Conservation (phyloP, 495 filamentous ascomycete species). For the Penicillium soppii region DNA sequence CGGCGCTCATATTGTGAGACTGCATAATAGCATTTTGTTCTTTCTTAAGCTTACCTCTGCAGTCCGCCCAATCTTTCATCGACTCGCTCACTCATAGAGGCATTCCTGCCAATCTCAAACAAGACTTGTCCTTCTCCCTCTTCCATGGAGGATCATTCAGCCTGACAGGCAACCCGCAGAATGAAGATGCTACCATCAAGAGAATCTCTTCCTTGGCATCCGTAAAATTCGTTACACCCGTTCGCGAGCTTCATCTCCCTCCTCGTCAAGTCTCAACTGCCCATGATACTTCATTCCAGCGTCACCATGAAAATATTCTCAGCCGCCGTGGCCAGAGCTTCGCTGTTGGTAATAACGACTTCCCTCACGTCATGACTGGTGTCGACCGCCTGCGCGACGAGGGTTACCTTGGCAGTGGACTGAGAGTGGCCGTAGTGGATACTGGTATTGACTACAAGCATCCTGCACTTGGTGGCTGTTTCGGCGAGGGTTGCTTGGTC, state of each 20-base stretch:
- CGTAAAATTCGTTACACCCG: slow-evolving; percentile 17
- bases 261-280: slow-evolving; percentile 1
- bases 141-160: slow-evolving; percentile 21
- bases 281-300: neutral
- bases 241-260: slow-evolving; percentile 5
- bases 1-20: too few species aligned
- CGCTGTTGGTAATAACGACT: slow-evolving; percentile 5
- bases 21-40: too few species aligned
- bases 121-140: slow-evolving; percentile 12
- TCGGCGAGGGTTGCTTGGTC: slow-evolving; percentile 53
- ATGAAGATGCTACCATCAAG: slow-evolving; percentile 11
- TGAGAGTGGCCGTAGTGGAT: slow-evolving; percentile 31
- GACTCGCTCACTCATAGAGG: slow-evolving; percentile 10
- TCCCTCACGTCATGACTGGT: slow-evolving; percentile 20
- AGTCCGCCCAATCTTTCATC: too few species aligned
- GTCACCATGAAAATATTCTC: neutral
- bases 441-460: slow-evolving; percentile 56
- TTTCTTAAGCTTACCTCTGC: too few species aligned
- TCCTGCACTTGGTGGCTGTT: slow-evolving; percentile 58
- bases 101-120: slow-evolving; percentile 10
- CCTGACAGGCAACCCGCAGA: slow-evolving; percentile 1
- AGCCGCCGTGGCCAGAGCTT: slow-evolving; percentile 2
- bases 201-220: slow-evolving; percentile 8
- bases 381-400: slow-evolving; percentile 23
- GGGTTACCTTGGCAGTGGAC: slow-evolving; percentile 13